Conservation (phyloP, 345 rosid species). For the Hirschfeldia incana region DNA sequence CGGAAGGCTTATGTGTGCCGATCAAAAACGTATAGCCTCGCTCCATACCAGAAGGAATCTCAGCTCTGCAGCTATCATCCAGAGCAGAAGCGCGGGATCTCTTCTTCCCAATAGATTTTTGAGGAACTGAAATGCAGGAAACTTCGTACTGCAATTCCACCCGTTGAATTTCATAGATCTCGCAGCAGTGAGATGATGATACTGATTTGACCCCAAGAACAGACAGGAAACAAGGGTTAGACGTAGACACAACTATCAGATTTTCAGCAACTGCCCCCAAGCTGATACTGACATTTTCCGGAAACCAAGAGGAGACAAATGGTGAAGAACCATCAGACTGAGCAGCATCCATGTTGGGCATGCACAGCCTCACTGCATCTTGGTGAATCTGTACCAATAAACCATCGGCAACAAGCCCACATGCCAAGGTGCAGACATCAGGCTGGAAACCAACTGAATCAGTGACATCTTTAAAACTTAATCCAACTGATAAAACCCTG, state of each 20-base stretch:
- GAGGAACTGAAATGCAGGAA: conserved; percentile 86
- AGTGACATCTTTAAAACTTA: conserved; percentile 92
- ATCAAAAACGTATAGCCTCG: conserved; percentile 67
- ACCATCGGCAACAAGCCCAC: conserved; percentile 85
- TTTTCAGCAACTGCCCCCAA: conserved; percentile 89
- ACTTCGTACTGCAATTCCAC: conserved; percentile 75
- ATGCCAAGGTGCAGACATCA: conserved; percentile 93
- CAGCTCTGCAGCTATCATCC: conserved; percentile 38
- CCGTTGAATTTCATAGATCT: conserved; percentile 78
- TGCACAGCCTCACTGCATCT: conserved; percentile 81
- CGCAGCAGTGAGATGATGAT: conserved; percentile 58
- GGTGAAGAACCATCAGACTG: conserved; percentile 89
- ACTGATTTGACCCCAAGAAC: conserved; percentile 74
- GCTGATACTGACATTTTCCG: conserved; percentile 70
- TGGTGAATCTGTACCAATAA: conserved; percentile 85
- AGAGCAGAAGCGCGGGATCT: conserved; percentile 30
- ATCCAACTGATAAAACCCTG: conserved; percentile 89
- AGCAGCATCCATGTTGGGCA: conserved; percentile 85
- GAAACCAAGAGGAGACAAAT: conserved; percentile 77
- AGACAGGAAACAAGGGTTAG: conserved; percentile 81
- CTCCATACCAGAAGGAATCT: conserved; percentile 65
- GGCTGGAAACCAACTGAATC: conserved; percentile 93
- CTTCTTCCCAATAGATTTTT: conserved; percentile 51
- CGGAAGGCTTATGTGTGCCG: conserved; percentile 97
- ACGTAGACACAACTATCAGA: conserved; percentile 80